Percentiles rank a stretch among this genome's conserved stretches.
These are phyloP conservation scores for Solanum hybrid DNA, from an alignment of 305 asterid species.

Conservation along the genomic window DNA sequence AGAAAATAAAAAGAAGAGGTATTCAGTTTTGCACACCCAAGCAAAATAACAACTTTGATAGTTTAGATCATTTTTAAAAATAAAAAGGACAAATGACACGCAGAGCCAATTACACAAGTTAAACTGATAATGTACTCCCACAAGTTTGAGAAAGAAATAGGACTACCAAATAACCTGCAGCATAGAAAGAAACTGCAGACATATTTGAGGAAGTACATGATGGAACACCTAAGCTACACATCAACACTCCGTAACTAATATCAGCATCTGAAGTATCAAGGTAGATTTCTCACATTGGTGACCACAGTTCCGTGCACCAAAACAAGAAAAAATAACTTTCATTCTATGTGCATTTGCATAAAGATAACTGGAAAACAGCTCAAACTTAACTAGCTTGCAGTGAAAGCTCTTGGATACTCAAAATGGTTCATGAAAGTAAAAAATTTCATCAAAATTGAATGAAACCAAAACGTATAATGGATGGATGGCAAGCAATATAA, in stretches of 20 bases:
- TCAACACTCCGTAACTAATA: neutral
- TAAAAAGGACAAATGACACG: neutral
- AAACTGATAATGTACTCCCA: neutral
- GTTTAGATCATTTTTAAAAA: neutral
- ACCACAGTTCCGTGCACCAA: neutral
- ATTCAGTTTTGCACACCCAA: conserved; percentile 13
- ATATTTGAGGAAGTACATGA: neutral
- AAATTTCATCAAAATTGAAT: neutral
- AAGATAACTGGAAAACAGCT: neutral
- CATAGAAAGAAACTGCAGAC: neutral
- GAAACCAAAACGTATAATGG: neutral
- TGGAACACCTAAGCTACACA: neutral
- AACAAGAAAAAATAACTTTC: neutral
- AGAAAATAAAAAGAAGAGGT: conserved; percentile 3
- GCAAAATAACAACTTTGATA: neutral
- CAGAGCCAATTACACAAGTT: neutral
- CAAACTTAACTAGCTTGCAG: neutral
- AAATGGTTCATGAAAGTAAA: neutral
- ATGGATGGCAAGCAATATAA: neutral
- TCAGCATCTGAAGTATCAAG: neutral
- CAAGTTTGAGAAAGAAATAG: neutral
- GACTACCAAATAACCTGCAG: neutral
- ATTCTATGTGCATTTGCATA: neutral
- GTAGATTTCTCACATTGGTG: neutral
- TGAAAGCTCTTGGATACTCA: neutral